phyloP scores from a whole-genome alignment of 495 filamentous ascomycete genomes.

The Clavariopsis aquatica region DNA sequence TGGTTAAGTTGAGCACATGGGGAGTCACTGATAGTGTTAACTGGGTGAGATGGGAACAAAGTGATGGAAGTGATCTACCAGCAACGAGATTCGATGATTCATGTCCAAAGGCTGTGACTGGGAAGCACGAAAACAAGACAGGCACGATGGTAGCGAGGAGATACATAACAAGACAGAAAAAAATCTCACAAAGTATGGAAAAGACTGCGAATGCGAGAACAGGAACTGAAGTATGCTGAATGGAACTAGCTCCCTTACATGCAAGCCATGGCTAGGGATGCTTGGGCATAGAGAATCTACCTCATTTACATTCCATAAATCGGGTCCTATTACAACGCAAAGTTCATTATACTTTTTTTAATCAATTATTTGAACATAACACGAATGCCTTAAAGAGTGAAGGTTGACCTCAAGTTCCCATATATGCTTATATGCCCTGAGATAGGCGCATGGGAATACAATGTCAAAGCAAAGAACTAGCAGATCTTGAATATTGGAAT shows the following conservation, averaged over 20 bases:
- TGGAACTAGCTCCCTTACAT: background rate
- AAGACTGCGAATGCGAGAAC: background rate
- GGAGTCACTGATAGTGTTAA: conserved; percentile 1
- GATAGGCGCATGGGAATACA: too few relatives aligned
- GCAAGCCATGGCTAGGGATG: background rate
- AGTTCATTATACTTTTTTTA: too few relatives aligned
- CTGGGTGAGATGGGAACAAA: background rate
- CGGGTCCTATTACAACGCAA: too few relatives aligned
- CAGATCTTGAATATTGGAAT: too few relatives aligned
- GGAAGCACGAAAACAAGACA: background rate
- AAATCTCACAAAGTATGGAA: background rate
- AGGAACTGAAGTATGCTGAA: background rate
- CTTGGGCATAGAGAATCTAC: too few relatives aligned
- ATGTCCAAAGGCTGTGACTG: background rate
- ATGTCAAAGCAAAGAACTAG: too few relatives aligned
- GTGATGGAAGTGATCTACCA: background rate
- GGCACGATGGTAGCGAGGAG: background rate
- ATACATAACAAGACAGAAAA: background rate
- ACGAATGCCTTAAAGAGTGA: background rate
- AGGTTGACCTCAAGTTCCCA: too few relatives aligned
- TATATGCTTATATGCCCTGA: too few relatives aligned
- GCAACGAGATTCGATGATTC: background rate
- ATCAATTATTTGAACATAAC: background rate
- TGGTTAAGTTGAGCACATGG: conserved; percentile 5
- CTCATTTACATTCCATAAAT: too few relatives aligned